phyloP scores from a whole-genome alignment of 2,329 filamentous ascomycete genomes.

The Zelopaecilomyces penicillatus region DNA sequence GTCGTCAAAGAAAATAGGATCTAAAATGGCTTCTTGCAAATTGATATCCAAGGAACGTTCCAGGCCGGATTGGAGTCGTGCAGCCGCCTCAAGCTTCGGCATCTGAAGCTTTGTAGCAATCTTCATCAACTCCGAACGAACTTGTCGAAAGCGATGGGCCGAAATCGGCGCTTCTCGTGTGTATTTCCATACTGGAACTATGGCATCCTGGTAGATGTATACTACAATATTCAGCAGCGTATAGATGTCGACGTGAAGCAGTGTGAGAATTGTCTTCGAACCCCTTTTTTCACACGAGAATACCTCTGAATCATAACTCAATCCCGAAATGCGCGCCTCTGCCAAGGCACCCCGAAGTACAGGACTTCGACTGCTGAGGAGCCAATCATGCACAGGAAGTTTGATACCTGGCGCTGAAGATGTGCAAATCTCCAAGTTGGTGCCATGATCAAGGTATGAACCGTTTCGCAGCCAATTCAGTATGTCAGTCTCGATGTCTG shows the following conservation, averaged over 20 bases:
- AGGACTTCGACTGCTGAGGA: slow-evolving; percentile 66
- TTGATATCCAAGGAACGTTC: slow-evolving; percentile 59
- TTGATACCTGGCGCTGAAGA: slow-evolving; percentile 58
- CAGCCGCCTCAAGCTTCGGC: slow-evolving; percentile 63
- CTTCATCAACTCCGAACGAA: slow-evolving; percentile 82
- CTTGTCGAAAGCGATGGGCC: slow-evolving; percentile 67
- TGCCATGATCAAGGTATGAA: slow-evolving; percentile 29
- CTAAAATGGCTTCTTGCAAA: slow-evolving; percentile 59
- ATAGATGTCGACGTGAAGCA: slow-evolving; percentile 65
- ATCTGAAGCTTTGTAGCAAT: slow-evolving; percentile 66
- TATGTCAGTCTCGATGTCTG: slow-evolving; percentile 59
- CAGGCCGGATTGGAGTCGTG: slow-evolving; percentile 63
- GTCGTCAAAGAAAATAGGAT: slow-evolving; percentile 65
- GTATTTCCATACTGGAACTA: slow-evolving; percentile 82
- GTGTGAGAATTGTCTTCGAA: slow-evolving; percentile 50
- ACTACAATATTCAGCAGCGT: slow-evolving; percentile 71
- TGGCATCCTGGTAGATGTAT: slow-evolving; percentile 70
- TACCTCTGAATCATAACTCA: slow-evolving; percentile 16
- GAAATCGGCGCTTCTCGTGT: slow-evolving; percentile 56
- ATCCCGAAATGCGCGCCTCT: slow-evolving; percentile 36
- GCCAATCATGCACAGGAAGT: slow-evolving; percentile 76
- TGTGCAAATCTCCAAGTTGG: slow-evolving; percentile 40
- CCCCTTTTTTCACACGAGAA: slow-evolving; percentile 30
- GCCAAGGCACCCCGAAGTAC: slow-evolving; percentile 56
- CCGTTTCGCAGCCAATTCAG: slow-evolving; percentile 36